Evolutionary conservation across 2,329 filamentous ascomycete species (phyloP).

Genomic region (Madurella mycetomatis): DNA sequence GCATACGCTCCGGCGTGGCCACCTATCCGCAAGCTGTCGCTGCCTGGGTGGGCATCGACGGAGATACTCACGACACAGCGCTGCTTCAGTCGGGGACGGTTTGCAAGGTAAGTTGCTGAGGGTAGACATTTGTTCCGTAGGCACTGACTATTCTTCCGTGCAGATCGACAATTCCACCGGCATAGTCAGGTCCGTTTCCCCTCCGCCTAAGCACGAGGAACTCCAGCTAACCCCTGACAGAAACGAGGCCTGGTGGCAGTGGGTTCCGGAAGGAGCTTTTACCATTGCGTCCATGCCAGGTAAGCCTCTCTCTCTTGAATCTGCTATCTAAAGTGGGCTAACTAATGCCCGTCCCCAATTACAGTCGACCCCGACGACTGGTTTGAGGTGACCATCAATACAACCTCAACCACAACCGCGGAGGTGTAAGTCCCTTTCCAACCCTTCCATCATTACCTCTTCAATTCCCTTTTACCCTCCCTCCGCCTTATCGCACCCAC

Average conservation of each 20-base stretch:
- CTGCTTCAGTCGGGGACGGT: constrained; percentile 26
- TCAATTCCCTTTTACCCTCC: not conserved
- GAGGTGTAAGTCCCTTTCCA: constrained; percentile 16
- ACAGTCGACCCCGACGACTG: constrained; percentile 24
- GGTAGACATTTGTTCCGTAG: not conserved
- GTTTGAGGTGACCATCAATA: constrained; percentile 26
- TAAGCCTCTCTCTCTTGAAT: not conserved
- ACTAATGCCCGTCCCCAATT: not conserved
- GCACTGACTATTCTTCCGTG: not conserved
- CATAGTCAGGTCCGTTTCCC: constrained; percentile 12
- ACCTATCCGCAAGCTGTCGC: constrained; percentile 25
- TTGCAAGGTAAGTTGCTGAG: constrained; percentile 22
- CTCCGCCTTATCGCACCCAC: not conserved
- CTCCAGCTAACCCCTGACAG: constrained; percentile 1
- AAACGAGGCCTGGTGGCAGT: constrained; percentile 26
- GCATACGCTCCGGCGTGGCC: constrained; percentile 14
- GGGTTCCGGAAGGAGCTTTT: constrained; percentile 18
- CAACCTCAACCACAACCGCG: constrained; percentile 19
- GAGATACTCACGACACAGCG: constrained; percentile 17
- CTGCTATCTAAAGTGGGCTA: not conserved
- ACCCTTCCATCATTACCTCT: not conserved
- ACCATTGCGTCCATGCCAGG: constrained; percentile 21
- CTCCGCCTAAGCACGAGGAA: no score
- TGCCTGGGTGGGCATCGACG: constrained; percentile 27
- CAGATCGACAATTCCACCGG: constrained; percentile 23